phyloP scores from a whole-genome alignment of 192 early-diverging fungal species.

The Dissophora globulifera region DNA sequence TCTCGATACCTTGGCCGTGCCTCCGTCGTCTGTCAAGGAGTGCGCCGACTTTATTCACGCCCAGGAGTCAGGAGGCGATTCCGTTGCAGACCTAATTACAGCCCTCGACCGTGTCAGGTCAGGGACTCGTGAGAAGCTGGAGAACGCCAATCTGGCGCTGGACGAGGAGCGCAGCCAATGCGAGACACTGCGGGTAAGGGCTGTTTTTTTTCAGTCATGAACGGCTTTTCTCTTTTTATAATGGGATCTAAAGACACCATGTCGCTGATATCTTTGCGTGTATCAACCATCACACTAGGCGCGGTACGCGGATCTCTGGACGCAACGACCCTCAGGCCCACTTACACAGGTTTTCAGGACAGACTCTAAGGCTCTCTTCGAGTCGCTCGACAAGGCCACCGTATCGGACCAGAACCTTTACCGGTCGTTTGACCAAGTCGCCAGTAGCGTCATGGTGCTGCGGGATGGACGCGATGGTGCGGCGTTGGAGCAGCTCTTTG shows the following conservation, averaged over 20 bases:
- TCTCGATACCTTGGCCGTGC: constrained; percentile 65
- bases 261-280: neutral
- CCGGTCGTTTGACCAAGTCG: constrained; percentile 55
- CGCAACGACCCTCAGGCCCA: constrained; percentile 82
- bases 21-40: constrained; percentile 68
- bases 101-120: constrained; percentile 73
- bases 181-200: constrained; percentile 74
- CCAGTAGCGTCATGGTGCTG: constrained; percentile 58
- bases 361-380: constrained; percentile 78
- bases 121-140: constrained; percentile 71
- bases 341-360: constrained; percentile 79
- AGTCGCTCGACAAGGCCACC: constrained; percentile 80
- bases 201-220: no score
- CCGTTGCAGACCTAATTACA: constrained; percentile 67
- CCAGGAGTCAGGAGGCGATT: constrained; percentile 61
- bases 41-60: constrained; percentile 69
- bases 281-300: constrained; percentile 26
- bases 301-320: constrained; percentile 87
- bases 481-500: constrained; percentile 58
- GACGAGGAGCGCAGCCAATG: constrained; percentile 92
- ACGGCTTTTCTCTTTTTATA: no score
- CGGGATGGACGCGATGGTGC: constrained; percentile 51
- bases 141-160: constrained; percentile 70
- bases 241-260: no score
- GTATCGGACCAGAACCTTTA: constrained; percentile 66